These are phyloP conservation scores for Aegilops longissima DNA, from an alignment of 176 grass and related monocot species.

Conservation along the genomic window DNA sequence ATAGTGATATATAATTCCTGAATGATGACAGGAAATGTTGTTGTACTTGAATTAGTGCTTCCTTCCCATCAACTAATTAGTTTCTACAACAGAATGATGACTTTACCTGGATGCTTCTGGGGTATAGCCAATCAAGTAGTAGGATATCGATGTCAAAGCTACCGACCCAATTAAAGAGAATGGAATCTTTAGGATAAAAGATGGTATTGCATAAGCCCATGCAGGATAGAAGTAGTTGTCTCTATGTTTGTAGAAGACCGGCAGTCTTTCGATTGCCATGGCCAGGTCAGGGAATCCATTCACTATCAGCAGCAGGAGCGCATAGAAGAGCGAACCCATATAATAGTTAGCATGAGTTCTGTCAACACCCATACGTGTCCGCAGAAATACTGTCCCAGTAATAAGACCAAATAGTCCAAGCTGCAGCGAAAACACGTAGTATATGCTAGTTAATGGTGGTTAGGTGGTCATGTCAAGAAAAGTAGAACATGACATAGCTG, in stretches of 20 bases:
- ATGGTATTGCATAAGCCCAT: slow-evolving; percentile 83
- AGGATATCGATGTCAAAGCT: slow-evolving; percentile 73
- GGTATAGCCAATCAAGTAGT: slow-evolving; percentile 85
- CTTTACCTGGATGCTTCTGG: slow-evolving; percentile 61
- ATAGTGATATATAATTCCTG: too few species aligned
- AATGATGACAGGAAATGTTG: background rate
- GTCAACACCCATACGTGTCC: slow-evolving; percentile 55
- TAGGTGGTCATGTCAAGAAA: too few species aligned
- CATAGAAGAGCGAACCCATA: slow-evolving; percentile 78
- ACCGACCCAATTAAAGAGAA: slow-evolving; percentile 67
- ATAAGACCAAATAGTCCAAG: slow-evolving; percentile 51
- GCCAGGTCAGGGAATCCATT: slow-evolving; percentile 78
- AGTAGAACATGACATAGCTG: too few species aligned
- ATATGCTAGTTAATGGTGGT: background rate
- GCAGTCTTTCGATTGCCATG: slow-evolving; percentile 61
- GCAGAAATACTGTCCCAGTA: slow-evolving; percentile 66
- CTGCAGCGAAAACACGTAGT: slow-evolving; percentile 36
- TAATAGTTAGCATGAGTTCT: slow-evolving; percentile 58
- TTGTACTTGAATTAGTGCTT: background rate
- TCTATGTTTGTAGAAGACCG: slow-evolving; percentile 83
- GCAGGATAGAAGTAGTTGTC: slow-evolving; percentile 77
- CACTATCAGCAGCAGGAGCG: slow-evolving; percentile 54
- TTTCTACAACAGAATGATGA: background rate
- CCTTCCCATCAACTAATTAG: background rate
- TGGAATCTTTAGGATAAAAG: slow-evolving; percentile 67